Evolutionary conservation across 176 grass and related monocot species (phyloP).

Genomic region (Triticum monococcum): DNA sequence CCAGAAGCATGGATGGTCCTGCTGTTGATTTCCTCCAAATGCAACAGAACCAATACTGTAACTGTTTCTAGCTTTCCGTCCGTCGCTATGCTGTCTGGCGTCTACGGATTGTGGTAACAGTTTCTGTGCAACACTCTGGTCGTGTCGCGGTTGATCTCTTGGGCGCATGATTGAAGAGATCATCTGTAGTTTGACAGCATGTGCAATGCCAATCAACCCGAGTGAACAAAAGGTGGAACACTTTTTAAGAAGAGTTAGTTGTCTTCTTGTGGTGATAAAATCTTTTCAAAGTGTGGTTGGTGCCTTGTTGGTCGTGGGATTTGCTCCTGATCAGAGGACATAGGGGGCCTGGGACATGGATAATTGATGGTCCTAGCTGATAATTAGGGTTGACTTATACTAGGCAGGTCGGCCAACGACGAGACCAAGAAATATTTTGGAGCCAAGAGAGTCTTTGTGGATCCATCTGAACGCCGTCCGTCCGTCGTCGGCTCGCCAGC

Average conservation of each 20-base stretch:
- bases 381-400: no score
- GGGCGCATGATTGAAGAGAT: slow-evolving; percentile 1
- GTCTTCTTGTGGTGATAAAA: neutral
- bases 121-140: neutral
- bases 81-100: neutral
- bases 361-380: neutral
- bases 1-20: no score
- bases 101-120: slow-evolving; percentile 5
- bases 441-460: no score
- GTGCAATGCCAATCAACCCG: neutral
- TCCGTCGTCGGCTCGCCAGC: no score
- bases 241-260: neutral
- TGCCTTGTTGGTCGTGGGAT: neutral
- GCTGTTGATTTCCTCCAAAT: no score
- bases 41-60: no score
- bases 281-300: neutral
- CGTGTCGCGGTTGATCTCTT: neutral
- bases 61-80: no score
- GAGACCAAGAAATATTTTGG: no score
- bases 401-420: no score
- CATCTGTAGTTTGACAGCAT: neutral
- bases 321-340: neutral
- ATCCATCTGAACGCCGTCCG: no score
- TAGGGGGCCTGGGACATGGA: neutral
- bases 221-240: neutral